Evolutionary conservation across 2,329 filamentous ascomycete genomes (phyloP).

Genomic region (Pseudopithomyces maydicus): DNA sequence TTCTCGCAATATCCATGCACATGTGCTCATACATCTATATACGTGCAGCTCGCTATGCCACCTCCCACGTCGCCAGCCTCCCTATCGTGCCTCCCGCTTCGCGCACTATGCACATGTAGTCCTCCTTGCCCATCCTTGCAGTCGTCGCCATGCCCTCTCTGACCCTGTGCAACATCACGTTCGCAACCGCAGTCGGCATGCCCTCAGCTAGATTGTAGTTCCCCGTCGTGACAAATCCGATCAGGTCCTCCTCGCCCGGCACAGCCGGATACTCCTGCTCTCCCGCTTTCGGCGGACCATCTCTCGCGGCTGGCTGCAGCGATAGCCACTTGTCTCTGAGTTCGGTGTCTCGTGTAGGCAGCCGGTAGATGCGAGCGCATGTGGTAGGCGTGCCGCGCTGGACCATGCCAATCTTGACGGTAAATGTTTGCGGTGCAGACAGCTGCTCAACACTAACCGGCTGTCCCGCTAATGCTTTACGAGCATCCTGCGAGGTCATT

Average conservation of each 20-base stretch:
- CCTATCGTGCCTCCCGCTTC: slow-evolving; percentile 80
- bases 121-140: slow-evolving; percentile 26
- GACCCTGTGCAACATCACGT: slow-evolving; percentile 66
- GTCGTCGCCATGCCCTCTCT: slow-evolving; percentile 50
- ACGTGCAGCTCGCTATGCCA: slow-evolving; percentile 49
- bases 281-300: slow-evolving; percentile 28
- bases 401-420: slow-evolving; percentile 69
- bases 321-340: slow-evolving; percentile 76
- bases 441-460: slow-evolving; percentile 1
- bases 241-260: slow-evolving; percentile 75
- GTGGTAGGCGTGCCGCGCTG: slow-evolving; percentile 71
- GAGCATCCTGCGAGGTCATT: slow-evolving; percentile 37
- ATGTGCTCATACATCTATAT: too few species aligned
- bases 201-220: slow-evolving; percentile 81
- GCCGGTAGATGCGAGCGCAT: slow-evolving; percentile 83
- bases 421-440: slow-evolving; percentile 51
- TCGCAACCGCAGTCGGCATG: slow-evolving; percentile 75
- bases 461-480: slow-evolving; percentile 13
- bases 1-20: too few species aligned
- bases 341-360: slow-evolving; percentile 63
- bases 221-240: slow-evolving; percentile 90
- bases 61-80: slow-evolving; percentile 79
- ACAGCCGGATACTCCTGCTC: slow-evolving; percentile 64
- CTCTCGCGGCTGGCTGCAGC: slow-evolving; percentile 46
- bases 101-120: slow-evolving; percentile 75